These are phyloP conservation scores for Scalesia atractyloides DNA, from an alignment of 129 eudicot species.

Conservation along the genomic window DNA sequence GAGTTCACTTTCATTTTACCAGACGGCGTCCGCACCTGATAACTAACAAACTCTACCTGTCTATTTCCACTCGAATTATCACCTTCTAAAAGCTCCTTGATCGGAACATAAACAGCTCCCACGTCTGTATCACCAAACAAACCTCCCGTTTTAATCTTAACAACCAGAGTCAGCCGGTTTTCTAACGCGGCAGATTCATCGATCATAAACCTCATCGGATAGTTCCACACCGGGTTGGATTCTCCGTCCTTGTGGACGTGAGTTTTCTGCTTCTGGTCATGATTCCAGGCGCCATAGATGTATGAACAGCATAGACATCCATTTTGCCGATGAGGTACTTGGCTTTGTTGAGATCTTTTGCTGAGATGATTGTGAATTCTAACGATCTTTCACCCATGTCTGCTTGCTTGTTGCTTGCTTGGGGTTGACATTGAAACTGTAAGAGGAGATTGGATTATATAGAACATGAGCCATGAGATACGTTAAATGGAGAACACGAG, in stretches of 20 bases:
- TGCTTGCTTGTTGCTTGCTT: background rate
- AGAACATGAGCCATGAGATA: background rate
- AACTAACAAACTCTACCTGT: slow-evolving; percentile 45
- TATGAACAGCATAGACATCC: slow-evolving; percentile 61
- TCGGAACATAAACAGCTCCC: slow-evolving; percentile 63
- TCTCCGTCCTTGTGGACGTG: slow-evolving; percentile 54
- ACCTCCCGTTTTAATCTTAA: slow-evolving; percentile 53
- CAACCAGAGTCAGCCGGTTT: slow-evolving; percentile 38
- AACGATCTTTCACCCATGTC: slow-evolving; percentile 34
- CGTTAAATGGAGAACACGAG: background rate
- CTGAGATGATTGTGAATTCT: slow-evolving; percentile 53
- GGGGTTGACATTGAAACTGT: background rate
- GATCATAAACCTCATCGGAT: slow-evolving; percentile 46
- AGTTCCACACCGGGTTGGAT: slow-evolving; percentile 64
- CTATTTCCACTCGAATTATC: slow-evolving; percentile 5
- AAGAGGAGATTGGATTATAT: slow-evolving; percentile 8
- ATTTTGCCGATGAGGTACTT: slow-evolving; percentile 56
- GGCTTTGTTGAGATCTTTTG: slow-evolving; percentile 61
- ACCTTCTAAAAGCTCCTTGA: slow-evolving; percentile 46
- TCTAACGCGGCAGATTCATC: slow-evolving; percentile 47
- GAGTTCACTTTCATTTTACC: slow-evolving; percentile 61
- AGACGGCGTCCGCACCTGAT: slow-evolving; percentile 62
- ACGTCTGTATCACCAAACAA: slow-evolving; percentile 65
- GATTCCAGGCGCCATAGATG: slow-evolving; percentile 40
- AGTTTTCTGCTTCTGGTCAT: slow-evolving; percentile 50